Conservation (phyloP, 2,329 filamentous ascomycete species). For the Coniella vitis region DNA sequence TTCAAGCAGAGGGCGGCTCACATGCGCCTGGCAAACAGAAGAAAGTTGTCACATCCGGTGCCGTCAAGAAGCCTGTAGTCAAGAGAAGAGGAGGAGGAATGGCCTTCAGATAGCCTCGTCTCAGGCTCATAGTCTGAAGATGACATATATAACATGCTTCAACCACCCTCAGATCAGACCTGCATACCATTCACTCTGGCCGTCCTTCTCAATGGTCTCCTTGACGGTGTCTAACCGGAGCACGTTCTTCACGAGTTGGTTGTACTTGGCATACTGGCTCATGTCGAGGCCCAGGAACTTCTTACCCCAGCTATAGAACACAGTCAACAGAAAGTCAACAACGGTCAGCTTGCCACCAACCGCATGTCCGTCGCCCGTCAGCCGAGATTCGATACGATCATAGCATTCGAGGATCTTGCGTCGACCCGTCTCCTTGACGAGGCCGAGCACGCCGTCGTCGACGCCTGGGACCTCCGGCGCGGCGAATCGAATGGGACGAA, state of each 20-base stretch:
- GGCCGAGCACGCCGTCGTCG: slow-evolving; percentile 17
- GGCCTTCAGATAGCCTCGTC: slow-evolving; percentile 8
- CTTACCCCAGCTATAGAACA: neutral
- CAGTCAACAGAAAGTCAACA: slow-evolving; percentile 16
- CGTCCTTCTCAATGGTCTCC: neutral
- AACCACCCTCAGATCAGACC: neutral
- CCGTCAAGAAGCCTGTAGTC: slow-evolving; percentile 53
- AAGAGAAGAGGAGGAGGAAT: slow-evolving; percentile 48
- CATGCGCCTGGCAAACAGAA: slow-evolving; percentile 15
- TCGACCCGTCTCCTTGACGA: slow-evolving; percentile 19
- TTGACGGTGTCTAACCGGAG: neutral
- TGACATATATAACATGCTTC: neutral
- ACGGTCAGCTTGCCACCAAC: slow-evolving; percentile 18
- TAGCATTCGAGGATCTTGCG: slow-evolving; percentile 16
- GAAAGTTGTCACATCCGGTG: slow-evolving; percentile 24
- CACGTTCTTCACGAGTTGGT: neutral
- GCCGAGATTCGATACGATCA: slow-evolving; percentile 2
- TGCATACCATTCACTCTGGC: neutral
- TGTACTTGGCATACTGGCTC: neutral
- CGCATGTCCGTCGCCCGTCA: slow-evolving; percentile 3
- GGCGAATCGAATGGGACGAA: slow-evolving; percentile 23
- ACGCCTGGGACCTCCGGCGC: slow-evolving; percentile 15
- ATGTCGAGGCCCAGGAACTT: neutral
- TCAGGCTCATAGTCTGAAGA: neutral
- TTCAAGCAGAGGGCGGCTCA: slow-evolving; percentile 32